Evolutionary conservation across 2,329 filamentous ascomycete genomes (phyloP), one percentile per base, ranked within the genome.

Genomic region (Diaporthe citrichinensis): DNA sequence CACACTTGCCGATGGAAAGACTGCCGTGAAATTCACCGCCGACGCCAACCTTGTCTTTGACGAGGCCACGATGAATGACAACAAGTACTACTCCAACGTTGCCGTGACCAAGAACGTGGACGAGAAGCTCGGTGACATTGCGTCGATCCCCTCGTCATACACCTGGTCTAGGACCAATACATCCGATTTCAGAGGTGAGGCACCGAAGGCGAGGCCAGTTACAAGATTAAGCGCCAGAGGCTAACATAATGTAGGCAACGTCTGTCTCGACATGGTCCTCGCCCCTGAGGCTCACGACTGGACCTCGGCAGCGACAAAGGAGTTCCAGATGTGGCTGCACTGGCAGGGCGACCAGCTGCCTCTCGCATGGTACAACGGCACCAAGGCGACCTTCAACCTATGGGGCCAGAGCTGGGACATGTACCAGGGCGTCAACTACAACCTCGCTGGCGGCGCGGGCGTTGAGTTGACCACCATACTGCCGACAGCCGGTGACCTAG

Each of bases 391-490:
- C 61, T 58, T 74, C 62, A 46, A 74, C 61, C 53, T 74, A 12
- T 74, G 65, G 61, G 72, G 72, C 28, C 53, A 55, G 51, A 69
- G 61, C 28, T 74, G 72, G 72, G 62, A 74, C 49, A 74, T 74
- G 72, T 74, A 69, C 31, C 72, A 74, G 62, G 72, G 72, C 2
- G 44, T 74, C 72, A 74, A 74, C 62, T 74, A 74, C 72, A 69
- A 74, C 41, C 61, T 74, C 23, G 72, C 61, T 17, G 51, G 46
- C 10, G 72, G 72, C 23, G n/a, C 31, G 28, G 72, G 72, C 23
- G 72, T 74, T 15, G 36, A 74, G 41, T 20, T 74, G 61, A 74
- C 72, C 20, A 74, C 72, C 23, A 74, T 74, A 3, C 2, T 69
- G 23, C 72, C 72, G 5, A 44, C 51, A 25, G 14, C 25, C 28